A percentile compares a stretch with the other conserved stretches of the same genome.
phyloP scores from a whole-genome alignment of 2,329 filamentous ascomycete species.

The Venturia asperata region DNA sequence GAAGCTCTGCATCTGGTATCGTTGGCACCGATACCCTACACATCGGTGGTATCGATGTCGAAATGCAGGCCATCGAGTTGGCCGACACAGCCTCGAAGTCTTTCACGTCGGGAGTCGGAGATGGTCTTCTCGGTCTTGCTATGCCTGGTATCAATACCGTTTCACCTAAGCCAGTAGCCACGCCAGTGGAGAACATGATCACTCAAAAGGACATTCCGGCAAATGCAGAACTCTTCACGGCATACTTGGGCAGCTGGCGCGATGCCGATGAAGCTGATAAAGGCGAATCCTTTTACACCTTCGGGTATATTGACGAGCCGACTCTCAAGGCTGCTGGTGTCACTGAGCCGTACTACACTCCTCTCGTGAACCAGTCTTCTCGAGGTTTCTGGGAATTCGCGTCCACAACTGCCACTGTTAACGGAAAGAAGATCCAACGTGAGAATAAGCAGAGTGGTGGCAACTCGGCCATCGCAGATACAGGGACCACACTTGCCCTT shows the following conservation, averaged over 20 bases:
- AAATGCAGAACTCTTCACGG: constrained; percentile 52
- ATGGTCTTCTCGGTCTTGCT: constrained; percentile 61
- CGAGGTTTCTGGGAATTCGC: constrained; percentile 63
- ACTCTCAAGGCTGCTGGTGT: constrained; percentile 48
- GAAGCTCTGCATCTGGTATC: constrained; percentile 56
- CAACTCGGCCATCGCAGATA: constrained; percentile 65
- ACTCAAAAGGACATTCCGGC: constrained; percentile 47
- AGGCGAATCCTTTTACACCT: constrained; percentile 60
- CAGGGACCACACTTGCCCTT: constrained; percentile 61
- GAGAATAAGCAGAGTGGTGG: constrained; percentile 27
- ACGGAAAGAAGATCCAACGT: constrained; percentile 46
- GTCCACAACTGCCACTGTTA: constrained; percentile 51
- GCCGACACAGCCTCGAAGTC: constrained; percentile 52
- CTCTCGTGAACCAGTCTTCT: constrained; percentile 49
- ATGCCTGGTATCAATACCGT: constrained; percentile 60
- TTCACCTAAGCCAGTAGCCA: constrained; percentile 46
- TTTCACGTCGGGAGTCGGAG: constrained; percentile 50
- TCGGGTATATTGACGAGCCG: constrained; percentile 63
- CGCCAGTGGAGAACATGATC: constrained; percentile 65
- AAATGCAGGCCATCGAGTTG: constrained; percentile 58
- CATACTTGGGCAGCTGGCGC: constrained; percentile 52
- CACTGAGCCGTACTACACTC: constrained; percentile 51
- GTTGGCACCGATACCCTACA: constrained; percentile 58
- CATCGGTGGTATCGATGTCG: constrained; percentile 55
- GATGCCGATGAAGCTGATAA: constrained; percentile 40